These are phyloP conservation scores for Fusarium goolgardi DNA, from an alignment of 2,329 filamentous ascomycete genomes.

Conservation along the genomic window DNA sequence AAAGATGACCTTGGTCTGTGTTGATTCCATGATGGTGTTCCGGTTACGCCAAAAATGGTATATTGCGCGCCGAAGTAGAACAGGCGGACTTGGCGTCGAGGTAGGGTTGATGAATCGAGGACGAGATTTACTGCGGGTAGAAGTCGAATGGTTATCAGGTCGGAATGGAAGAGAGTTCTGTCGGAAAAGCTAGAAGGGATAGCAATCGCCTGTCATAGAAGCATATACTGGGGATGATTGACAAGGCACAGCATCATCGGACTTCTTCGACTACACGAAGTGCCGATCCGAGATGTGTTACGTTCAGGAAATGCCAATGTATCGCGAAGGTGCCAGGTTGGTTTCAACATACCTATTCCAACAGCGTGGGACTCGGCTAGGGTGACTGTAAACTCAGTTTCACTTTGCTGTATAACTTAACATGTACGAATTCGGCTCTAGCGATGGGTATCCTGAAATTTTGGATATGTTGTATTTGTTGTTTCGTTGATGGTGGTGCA, in stretches of 20 bases:
- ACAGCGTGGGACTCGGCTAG: conserved; percentile 32
- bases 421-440: conserved; percentile 16
- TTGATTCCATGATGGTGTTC: no score
- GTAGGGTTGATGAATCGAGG: no score
- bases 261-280: conserved; percentile 55
- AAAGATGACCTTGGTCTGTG: no score
- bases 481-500: not conserved
- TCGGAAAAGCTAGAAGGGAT: no score
- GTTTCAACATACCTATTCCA: conserved; percentile 30
- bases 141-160: no score
- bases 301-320: conserved; percentile 57
- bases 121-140: no score
- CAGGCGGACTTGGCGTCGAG: no score
- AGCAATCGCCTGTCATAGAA: no score
- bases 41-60: no score
- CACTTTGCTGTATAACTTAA: conserved; percentile 10
- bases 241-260: conserved; percentile 56
- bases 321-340: conserved; percentile 54
- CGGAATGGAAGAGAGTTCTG: no score
- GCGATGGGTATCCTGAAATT: conserved; percentile 9
- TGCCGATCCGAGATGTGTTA: conserved; percentile 54
- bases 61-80: no score
- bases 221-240: conserved; percentile 52
- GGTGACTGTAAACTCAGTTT: conserved; percentile 24
- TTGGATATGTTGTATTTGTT: not conserved